Conservation (phyloP, 768 basidiomycete species). For the Russula sp. region DNA sequence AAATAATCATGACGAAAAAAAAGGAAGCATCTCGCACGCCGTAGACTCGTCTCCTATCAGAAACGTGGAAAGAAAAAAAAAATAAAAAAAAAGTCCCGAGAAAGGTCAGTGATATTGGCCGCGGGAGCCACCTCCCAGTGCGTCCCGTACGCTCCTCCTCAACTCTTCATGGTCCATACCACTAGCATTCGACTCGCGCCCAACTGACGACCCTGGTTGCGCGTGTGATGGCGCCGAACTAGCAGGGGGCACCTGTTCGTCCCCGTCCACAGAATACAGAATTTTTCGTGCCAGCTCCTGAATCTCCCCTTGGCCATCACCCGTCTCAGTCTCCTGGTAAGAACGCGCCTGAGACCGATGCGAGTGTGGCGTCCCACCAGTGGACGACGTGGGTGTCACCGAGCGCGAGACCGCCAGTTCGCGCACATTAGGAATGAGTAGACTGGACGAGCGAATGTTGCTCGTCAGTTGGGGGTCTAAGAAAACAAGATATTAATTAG, state of each 20-base stretch:
- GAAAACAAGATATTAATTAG: background rate
- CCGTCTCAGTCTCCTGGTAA: conserved; percentile 76
- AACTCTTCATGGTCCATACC: conserved; percentile 71
- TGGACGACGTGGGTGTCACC: conserved; percentile 61
- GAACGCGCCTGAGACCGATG: conserved; percentile 63
- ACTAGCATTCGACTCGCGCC: conserved; percentile 42
- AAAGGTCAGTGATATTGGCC: conserved; percentile 23
- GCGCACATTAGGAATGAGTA: conserved; percentile 81
- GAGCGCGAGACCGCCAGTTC: conserved; percentile 68
- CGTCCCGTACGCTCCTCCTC: conserved; percentile 74
- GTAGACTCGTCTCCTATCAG: background rate
- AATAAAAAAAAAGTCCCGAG: background rate
- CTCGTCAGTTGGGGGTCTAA: conserved; percentile 81
- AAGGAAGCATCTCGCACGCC: background rate
- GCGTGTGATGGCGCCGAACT: conserved; percentile 60
- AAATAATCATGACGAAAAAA: conserved; percentile 13
- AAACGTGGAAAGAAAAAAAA: background rate
- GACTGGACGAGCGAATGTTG: conserved; percentile 79
- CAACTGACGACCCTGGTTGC: conserved; percentile 62
- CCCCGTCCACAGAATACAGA: conserved; percentile 78
- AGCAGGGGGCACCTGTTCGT: conserved; percentile 53
- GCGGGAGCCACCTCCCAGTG: conserved; percentile 61
- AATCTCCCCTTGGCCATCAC: conserved; percentile 89
- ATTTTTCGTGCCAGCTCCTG: conserved; percentile 78
- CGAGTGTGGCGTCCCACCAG: conserved; percentile 61